phyloP scores from a whole-genome alignment of 306 rosid species.

The Argentina anserina region DNA sequence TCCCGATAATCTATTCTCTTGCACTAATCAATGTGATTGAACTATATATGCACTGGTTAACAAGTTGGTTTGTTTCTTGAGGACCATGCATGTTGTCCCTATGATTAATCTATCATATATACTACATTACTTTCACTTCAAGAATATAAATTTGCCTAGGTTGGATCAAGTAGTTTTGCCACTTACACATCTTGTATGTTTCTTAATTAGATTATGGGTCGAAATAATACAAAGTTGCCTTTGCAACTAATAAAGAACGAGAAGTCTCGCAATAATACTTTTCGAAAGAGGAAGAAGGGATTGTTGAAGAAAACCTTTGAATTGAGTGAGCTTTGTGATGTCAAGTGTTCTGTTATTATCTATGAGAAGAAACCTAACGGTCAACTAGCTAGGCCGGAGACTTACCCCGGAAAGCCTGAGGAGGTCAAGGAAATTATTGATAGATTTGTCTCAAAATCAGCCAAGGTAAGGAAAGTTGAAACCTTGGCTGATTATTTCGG shows the following conservation, averaged over 20 bases:
- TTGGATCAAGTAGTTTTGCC: neutral
- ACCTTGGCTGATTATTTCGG: neutral
- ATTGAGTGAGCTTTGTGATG: neutral
- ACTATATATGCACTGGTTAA: too few relatives aligned
- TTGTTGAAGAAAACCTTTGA: neutral
- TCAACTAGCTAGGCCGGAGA: neutral
- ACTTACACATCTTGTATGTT: neutral
- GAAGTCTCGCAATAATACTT: neutral
- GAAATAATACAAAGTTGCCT: neutral
- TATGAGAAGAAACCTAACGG: neutral
- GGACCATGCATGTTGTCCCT: too few relatives aligned
- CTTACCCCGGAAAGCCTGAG: neutral
- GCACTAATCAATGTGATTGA: too few relatives aligned
- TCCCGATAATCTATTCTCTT: too few relatives aligned
- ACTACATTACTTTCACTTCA: too few relatives aligned
- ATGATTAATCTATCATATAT: too few relatives aligned
- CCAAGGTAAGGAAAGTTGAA: neutral
- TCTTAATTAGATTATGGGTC: neutral
- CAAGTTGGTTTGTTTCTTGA: too few relatives aligned
- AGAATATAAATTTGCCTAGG: too few relatives aligned
- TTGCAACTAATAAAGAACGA: neutral
- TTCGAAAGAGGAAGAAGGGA: neutral
- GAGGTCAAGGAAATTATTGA: neutral
- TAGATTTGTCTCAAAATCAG: neutral
- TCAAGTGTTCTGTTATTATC: neutral